Evolutionary conservation across 2,329 filamentous ascomycete genomes (phyloP), one percentile per base, ranked within the genome.

Genomic region (Hypocrella siamensis): DNA sequence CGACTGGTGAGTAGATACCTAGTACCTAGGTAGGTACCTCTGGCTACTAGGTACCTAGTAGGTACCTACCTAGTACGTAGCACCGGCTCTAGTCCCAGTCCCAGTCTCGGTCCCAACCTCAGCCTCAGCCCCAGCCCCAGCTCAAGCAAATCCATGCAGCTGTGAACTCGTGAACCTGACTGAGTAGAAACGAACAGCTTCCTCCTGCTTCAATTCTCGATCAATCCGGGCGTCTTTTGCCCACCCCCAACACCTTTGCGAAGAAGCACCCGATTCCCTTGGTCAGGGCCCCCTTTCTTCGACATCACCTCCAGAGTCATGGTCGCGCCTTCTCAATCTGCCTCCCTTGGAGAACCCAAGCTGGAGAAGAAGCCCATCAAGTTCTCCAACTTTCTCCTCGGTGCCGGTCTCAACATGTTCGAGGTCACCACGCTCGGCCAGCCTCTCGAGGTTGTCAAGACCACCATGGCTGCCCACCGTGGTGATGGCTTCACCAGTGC

Each of bases 361-460:
- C 65, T 92, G 56, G 86, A 94, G 79, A 96, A 96, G 81, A 96
- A 96, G 75, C 90, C 90, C 45, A 74, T 98, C 74, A 96, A 94
- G 75, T 96, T 96, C 72, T 93, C 85, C 68, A 98, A 98, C 67
- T 61, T 98, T 72, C 68, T 98, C 52, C 75, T 94, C 49, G 86
- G 86, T 53, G 82, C 83, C 54, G 83, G 85, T 47, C 73, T 94
- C 63, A 94, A 93, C 70, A 66, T 94, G 73, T 94, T 94, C 59
- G 86, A 94, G 75, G 67, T 79, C 53, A 72, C 66, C 42, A 69
- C 67, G 36, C 58, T 69, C 42, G 63, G 64, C 44, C 69, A 92
- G 73, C 90, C 90, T 45, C 72, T 98, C 58, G 90, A 98, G 71
- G 90, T 98, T 61, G 73, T 82, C 69, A 98, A 98, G 81, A 98